Percentiles rank a stretch among this genome's conserved stretches.
phyloP scores from a whole-genome alignment of 78 protist species.

The Mastigamoeba balamuthi region DNA sequence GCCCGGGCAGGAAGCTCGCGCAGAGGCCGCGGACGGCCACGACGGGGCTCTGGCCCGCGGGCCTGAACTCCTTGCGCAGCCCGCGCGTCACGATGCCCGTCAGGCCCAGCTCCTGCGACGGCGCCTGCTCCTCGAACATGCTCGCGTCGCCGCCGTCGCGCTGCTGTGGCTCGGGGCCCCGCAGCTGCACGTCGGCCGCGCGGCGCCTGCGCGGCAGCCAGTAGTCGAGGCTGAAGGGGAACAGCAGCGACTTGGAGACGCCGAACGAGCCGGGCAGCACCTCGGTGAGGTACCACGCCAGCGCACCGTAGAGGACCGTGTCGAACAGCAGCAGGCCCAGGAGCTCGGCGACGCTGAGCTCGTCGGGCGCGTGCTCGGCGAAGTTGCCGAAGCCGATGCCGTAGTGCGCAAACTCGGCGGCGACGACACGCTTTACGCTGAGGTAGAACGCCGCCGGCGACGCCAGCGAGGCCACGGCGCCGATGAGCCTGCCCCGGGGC shows the following conservation, averaged over 20 bases:
- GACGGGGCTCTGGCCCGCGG: slow-evolving; percentile 7
- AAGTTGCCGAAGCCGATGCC: too few relatives aligned
- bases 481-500: background rate
- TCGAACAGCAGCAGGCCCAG: slow-evolving; percentile 10
- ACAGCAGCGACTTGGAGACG: slow-evolving; percentile 2
- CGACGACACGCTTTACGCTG: too few relatives aligned
- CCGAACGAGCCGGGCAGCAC: slow-evolving; percentile 18
- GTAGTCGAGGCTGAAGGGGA: background rate
- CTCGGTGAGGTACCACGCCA: slow-evolving; percentile 27
- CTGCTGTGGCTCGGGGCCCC: too few relatives aligned
- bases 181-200: too few relatives aligned
- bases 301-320: background rate
- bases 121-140: too few relatives aligned
- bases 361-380: too few relatives aligned
- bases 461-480: background rate
- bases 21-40: slow-evolving; percentile 23
- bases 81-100: too few relatives aligned
- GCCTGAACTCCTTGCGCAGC: too few relatives aligned
- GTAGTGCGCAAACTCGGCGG: too few relatives aligned
- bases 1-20: slow-evolving; percentile 10
- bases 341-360: background rate
- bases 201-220: background rate
- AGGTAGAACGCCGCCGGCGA: background rate
- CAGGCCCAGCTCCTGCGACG: too few relatives aligned
- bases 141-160: too few relatives aligned